These are phyloP conservation scores for Pseudoscleropodium purum DNA, from an alignment of 225 moss, liverwort and hornwort species.

Conservation along the genomic window DNA sequence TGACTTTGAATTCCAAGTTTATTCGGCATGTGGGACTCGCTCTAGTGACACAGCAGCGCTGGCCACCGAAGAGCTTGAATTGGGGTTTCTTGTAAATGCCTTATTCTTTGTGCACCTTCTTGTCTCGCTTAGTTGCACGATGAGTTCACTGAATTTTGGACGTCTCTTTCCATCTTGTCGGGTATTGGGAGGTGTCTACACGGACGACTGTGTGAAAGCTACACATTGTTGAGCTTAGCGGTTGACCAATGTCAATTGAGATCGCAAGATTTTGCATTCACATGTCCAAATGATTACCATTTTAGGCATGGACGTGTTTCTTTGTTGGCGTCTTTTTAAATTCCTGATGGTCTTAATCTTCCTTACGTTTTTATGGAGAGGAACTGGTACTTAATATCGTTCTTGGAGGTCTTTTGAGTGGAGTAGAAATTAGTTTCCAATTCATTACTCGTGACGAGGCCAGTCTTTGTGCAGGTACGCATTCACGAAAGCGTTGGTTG, in stretches of 20 bases:
- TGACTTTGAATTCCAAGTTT: background rate
- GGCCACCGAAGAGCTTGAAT: background rate
- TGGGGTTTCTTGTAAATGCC: background rate
- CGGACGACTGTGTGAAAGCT: background rate
- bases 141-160: background rate
- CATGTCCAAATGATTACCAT: background rate
- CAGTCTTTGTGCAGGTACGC: constrained; percentile 76
- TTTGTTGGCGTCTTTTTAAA: background rate
- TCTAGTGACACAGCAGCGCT: background rate
- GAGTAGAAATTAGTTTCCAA: background rate
- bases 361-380: background rate
- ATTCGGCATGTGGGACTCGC: background rate
- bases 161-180: background rate
- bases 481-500: constrained; percentile 89
- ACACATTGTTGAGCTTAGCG: background rate
- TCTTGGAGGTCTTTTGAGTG: background rate
- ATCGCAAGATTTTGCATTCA: background rate
- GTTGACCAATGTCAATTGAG: background rate
- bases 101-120: background rate
- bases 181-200: background rate
- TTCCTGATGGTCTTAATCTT: background rate
- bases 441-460: background rate
- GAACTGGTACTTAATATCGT: background rate
- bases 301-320: background rate
- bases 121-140: background rate